Base-by-base conservation (phyloP, 2,329 filamentous ascomycete genomes). In the Ophiocordyceps australis region DNA sequence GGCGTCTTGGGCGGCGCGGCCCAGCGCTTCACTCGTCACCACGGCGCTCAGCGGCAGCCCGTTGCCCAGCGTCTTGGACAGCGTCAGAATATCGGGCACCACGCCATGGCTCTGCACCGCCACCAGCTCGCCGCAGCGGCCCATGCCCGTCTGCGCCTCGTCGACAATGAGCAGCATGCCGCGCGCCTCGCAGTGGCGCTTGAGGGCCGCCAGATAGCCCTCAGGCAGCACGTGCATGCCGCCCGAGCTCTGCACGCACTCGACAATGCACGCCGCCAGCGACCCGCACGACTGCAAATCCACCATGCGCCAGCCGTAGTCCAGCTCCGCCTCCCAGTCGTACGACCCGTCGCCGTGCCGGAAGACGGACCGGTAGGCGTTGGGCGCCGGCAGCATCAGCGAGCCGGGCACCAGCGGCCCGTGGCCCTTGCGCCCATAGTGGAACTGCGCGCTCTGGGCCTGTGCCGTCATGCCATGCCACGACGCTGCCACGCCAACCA, bases 401-500 rank as follows among this genome's bases (percentile, higher is more conserved):
- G 62, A 62, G 0, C 68, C 70, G 3, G 65, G 65, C 49, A 72
- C 61, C 22, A 48, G 31, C 3, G 57, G 53, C 1, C 55, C 55
- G 20, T 54, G 47, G 3, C 58, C 57, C 27, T 52, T 57, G 5
- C 66, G 49, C 2, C 67, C 66, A 26, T 56, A 57, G 34, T 63
- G 59, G 39, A 68, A 73, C 21, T 65, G 62, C 0, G 65, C 60
- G 1, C 55, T 57, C 2, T 58, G 46, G 1, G 69, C 58, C 10
- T 56, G 60, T 1, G 55, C 55, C 0, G 68, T 74, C 30, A 76
- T 51, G 11, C 70, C 70, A 40, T 77, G 70, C 51, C 60, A 76
- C 18, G 60, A 65, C 0, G 60, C 60, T 1, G 55, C 57, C 12
- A 75, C 49, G 0, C 55, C 71, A 5, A 75, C 65, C 26, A 77